Evolutionary conservation across 768 basidiomycete species (phyloP).

Genomic region (Austroboletus eburneus): DNA sequence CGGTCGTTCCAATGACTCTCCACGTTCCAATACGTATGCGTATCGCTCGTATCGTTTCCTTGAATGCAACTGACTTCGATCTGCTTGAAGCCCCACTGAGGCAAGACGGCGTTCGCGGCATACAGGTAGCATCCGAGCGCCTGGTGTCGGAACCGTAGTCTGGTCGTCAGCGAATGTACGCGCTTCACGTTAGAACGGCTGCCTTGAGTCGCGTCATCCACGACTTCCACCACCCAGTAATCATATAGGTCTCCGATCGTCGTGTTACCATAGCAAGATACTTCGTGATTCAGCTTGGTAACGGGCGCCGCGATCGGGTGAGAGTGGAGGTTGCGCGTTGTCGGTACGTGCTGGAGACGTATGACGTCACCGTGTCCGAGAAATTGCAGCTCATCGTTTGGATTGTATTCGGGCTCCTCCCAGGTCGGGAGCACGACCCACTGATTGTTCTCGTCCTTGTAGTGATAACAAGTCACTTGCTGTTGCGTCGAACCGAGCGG

Average conservation of each 20-base stretch:
- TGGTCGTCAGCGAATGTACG: slow-evolving; percentile 89
- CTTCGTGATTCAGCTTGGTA: slow-evolving; percentile 85
- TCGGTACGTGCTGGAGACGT: slow-evolving; percentile 77
- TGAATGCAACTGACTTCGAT: slow-evolving; percentile 93
- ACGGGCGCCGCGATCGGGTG: slow-evolving; percentile 86
- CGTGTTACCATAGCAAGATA: slow-evolving; percentile 89
- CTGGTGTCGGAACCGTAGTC: slow-evolving; percentile 78
- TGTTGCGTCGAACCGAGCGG: slow-evolving; percentile 91
- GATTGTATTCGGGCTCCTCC: slow-evolving; percentile 67
- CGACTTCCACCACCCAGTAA: slow-evolving; percentile 89
- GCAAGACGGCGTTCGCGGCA: slow-evolving; percentile 83
- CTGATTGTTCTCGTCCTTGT: slow-evolving; percentile 97
- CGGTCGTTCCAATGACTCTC: slow-evolving; percentile 97
- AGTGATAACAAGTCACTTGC: slow-evolving; percentile 98
- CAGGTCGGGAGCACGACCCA: slow-evolving; percentile 80
- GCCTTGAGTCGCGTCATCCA: slow-evolving; percentile 70
- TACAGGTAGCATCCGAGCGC: slow-evolving; percentile 81
- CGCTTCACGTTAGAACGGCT: slow-evolving; percentile 51
- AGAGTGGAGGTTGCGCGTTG: slow-evolving; percentile 89
- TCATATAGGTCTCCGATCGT: slow-evolving; percentile 88
- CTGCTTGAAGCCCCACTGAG: slow-evolving; percentile 99
- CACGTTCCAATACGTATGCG: slow-evolving; percentile 96
- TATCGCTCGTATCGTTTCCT: slow-evolving; percentile 74
- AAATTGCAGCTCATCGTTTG: slow-evolving; percentile 61
- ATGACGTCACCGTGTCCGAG: slow-evolving; percentile 74